Base-by-base conservation (phyloP, 441 rosid species). In the Populus hybrid region DNA sequence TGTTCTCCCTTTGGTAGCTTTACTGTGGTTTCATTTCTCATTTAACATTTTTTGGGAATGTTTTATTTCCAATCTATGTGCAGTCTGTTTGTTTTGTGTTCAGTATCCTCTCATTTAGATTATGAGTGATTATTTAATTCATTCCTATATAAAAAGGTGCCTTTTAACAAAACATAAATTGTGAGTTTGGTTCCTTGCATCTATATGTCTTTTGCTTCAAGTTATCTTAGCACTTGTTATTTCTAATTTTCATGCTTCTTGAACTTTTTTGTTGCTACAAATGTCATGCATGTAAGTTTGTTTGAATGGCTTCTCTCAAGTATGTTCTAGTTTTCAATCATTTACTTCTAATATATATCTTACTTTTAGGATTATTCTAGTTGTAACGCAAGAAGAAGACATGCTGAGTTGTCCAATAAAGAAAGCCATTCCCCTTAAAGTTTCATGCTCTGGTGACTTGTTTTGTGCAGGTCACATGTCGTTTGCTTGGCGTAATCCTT, bases 401-500 rank as follows among this genome's bases (percentile, higher is more conserved):
- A 9, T 11, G 36, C 30, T 21, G 21, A 59, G 12, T 7, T 78
- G 69, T 53, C 16, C 18, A 53, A 36, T 6, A 14, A 59, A 70
- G 75, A 75, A 70, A 79, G 34, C 11, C 42, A 38, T 46, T 71
- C 9, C 32, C 70, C 53, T 66, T 34, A 50, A 34, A 50, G 61
- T 19, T 82, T 82, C 21, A 38, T 40, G 76, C 16, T 74, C 50
- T 71, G 71, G 12, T 76, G 28, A 72, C 75, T 79, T 76, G 68
- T 76, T 69, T 42, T 84, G 21, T 87, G 81, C 73, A 94, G 99
- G 92, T 95, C 35, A 94, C 99, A n/a, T 96, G 99, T 71, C 93
- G 97, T 73, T 89, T 94, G 78, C 87, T 96, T 74, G 99, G 98
- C 75, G 94, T 96, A 67, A 80, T 96, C 82, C 96, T 92, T 74